Conservation (phyloP, 495 filamentous ascomycete genomes). For the Oidiodendron maius region DNA sequence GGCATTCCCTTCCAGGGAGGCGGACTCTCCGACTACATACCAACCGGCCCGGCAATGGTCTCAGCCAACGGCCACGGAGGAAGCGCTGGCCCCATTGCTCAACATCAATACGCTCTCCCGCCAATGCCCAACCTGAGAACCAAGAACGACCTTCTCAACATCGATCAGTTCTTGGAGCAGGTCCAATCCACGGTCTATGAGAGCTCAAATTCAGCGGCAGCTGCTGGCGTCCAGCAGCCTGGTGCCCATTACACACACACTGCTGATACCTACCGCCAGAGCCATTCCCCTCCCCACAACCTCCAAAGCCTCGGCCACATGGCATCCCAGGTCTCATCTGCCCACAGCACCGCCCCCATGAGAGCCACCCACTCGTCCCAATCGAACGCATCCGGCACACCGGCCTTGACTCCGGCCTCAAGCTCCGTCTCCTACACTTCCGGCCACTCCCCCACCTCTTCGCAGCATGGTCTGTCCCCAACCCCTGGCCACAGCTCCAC, state of each 20-base stretch:
- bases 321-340: slow-evolving; percentile 48
- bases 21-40: slow-evolving; percentile 62
- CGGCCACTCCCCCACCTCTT: slow-evolving; percentile 73
- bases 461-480: slow-evolving; percentile 56
- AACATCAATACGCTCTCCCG: slow-evolving; percentile 72
- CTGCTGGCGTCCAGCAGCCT: slow-evolving; percentile 66
- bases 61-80: slow-evolving; percentile 34
- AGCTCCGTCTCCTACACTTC: slow-evolving; percentile 80
- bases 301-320: slow-evolving; percentile 39
- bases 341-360: slow-evolving; percentile 53
- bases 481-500: slow-evolving; percentile 56
- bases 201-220: slow-evolving; percentile 70
- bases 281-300: slow-evolving; percentile 63
- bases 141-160: slow-evolving; percentile 85
- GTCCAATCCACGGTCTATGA: slow-evolving; percentile 94
- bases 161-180: slow-evolving; percentile 90
- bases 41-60: slow-evolving; percentile 44
- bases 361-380: slow-evolving; percentile 49
- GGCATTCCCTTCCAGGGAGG: slow-evolving; percentile 61
- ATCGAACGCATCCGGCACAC: slow-evolving; percentile 56
- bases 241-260: slow-evolving; percentile 56
- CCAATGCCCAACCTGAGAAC: slow-evolving; percentile 84
- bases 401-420: slow-evolving; percentile 86
- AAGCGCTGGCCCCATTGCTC: slow-evolving; percentile 47
- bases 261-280: slow-evolving; percentile 56